A percentile compares a stretch with the other conserved stretches of the same genome.
phyloP scores from a whole-genome alignment of 495 filamentous ascomycete genomes.

The Talaromyces thailandensis region DNA sequence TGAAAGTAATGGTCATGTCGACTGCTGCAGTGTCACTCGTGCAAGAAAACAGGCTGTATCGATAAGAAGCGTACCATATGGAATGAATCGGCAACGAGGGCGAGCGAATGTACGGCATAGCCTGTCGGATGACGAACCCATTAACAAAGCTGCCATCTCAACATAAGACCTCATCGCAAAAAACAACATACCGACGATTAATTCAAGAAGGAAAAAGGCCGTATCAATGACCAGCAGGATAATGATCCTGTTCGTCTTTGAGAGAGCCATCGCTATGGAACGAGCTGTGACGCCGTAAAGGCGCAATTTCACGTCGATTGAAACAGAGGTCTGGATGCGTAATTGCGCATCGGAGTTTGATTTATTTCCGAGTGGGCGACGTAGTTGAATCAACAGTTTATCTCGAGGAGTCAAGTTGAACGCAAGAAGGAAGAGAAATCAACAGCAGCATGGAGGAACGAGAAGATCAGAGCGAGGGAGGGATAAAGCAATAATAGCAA shows the following conservation, averaged over 20 bases:
- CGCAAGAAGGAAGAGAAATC: neutral
- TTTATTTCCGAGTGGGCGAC: neutral
- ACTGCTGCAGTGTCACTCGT: neutral
- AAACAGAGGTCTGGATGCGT: neutral
- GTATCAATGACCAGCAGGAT: constrained; percentile 88
- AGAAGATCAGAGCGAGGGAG: neutral
- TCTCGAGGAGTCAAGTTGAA: neutral
- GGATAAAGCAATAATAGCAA: neutral
- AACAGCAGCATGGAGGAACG: neutral
- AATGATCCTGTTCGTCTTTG: constrained; percentile 84
- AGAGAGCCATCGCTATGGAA: constrained; percentile 61
- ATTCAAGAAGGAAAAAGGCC: constrained; percentile 81
- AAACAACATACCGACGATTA: constrained; percentile 54
- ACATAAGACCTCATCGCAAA: neutral
- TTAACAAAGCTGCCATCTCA: constrained; percentile 9
- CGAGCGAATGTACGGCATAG: constrained; percentile 79
- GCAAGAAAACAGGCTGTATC: neutral
- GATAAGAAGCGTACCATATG: constrained; percentile 66
- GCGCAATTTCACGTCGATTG: neutral
- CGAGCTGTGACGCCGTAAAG: neutral
- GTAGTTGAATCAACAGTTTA: neutral
- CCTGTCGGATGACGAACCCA: constrained; percentile 28
- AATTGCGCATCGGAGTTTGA: neutral
- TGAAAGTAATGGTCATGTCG: neutral
- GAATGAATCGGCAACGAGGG: constrained; percentile 92